These are phyloP conservation scores for Chalciporus pseudorubinellus DNA, from an alignment of 768 basidiomycete species.

Conservation along the genomic window DNA sequence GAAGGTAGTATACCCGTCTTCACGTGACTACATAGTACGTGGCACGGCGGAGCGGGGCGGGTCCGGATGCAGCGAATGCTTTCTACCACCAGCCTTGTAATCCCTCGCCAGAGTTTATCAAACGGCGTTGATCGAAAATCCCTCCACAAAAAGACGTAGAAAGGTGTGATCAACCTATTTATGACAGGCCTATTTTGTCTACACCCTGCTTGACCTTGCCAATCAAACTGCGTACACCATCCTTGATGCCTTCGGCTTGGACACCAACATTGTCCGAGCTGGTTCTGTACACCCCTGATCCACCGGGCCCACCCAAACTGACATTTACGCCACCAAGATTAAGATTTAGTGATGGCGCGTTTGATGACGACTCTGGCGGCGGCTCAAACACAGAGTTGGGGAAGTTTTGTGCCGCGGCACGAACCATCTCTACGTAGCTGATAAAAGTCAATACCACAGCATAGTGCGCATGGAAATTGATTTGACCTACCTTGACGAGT, in stretches of 20 bases:
- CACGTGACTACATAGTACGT: conserved; percentile 28
- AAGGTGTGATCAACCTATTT: not conserved
- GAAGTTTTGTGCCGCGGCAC: conserved; percentile 62
- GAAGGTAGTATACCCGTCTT: not conserved
- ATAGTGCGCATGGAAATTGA: not conserved
- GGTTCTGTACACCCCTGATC: conserved; percentile 82
- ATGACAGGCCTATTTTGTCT: conserved; percentile 48
- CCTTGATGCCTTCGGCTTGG: conserved; percentile 84
- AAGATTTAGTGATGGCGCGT: conserved; percentile 79
- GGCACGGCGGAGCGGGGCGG: conserved; percentile 11
- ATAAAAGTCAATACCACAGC: conserved; percentile 6
- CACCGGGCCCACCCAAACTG: conserved; percentile 83
- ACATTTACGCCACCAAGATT: conserved; percentile 92
- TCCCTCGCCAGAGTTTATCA: too few relatives aligned
- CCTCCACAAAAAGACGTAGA: too few relatives aligned
- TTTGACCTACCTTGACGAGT: conserved; percentile 75
- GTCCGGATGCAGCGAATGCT: not conserved
- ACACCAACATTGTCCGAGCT: conserved; percentile 69
- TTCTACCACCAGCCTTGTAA: not conserved
- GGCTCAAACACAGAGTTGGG: conserved; percentile 68
- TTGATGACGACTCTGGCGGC: conserved; percentile 70
- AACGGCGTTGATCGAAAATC: too few relatives aligned
- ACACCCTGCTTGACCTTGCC: conserved; percentile 89
- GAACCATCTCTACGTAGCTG: conserved; percentile 90
- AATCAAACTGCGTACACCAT: conserved; percentile 83